phyloP scores from a whole-genome alignment of 2,329 filamentous ascomycete species.

The Cladophialophora chaetospira region DNA sequence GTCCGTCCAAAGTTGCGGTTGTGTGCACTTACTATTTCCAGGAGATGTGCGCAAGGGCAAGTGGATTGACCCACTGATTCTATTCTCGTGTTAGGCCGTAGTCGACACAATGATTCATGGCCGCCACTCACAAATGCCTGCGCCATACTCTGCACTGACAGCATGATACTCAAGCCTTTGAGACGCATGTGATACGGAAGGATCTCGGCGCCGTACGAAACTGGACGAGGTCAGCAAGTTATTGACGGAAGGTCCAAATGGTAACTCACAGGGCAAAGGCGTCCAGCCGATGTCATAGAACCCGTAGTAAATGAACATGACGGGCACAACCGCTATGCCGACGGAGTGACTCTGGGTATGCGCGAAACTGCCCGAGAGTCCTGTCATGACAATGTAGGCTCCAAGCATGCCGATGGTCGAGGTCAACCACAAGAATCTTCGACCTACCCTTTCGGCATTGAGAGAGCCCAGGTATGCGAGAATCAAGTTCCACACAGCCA shows the following conservation, averaged over 20 bases:
- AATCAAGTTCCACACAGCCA: slow-evolving; percentile 34
- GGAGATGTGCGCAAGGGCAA: slow-evolving; percentile 3
- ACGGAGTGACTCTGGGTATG: slow-evolving; percentile 16
- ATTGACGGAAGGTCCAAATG: slow-evolving; percentile 21
- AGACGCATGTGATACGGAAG: slow-evolving; percentile 51
- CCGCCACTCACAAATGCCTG: not conserved
- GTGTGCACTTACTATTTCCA: slow-evolving; percentile 15
- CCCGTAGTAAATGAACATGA: slow-evolving; percentile 41
- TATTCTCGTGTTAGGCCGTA: too few species aligned
- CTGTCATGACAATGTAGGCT: slow-evolving; percentile 32
- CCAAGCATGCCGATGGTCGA: slow-evolving; percentile 35
- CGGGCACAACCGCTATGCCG: slow-evolving; percentile 36
- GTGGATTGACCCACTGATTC: slow-evolving; percentile 17
- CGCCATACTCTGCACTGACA: slow-evolving; percentile 10
- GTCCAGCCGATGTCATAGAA: slow-evolving; percentile 26
- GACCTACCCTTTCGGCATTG: slow-evolving; percentile 33
- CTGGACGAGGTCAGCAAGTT: slow-evolving; percentile 29
- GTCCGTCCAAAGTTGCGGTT: not conserved
- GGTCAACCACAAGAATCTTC: slow-evolving; percentile 32
- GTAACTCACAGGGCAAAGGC: not conserved
- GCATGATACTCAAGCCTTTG: slow-evolving; percentile 43
- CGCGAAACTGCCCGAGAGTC: slow-evolving; percentile 33
- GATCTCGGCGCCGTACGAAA: slow-evolving; percentile 49
- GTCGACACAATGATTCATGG: too few species aligned
- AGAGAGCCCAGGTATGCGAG: slow-evolving; percentile 31